These are phyloP conservation scores for Penicillium griseofulvum DNA, from an alignment of 2,329 filamentous ascomycete species.

Conservation along the genomic window DNA sequence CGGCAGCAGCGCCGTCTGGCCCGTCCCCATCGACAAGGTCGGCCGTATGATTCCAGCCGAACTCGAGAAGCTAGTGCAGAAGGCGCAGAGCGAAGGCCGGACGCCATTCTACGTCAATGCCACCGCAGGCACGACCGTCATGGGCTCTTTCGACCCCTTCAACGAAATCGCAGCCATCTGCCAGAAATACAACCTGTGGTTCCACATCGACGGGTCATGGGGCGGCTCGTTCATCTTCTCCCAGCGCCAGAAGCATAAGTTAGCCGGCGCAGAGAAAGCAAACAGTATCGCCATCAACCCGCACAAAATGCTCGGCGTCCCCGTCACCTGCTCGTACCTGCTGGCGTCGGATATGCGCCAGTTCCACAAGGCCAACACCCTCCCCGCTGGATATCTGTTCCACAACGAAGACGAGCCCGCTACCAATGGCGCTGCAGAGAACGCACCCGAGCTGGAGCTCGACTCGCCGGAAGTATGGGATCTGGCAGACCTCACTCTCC, in stretches of 20 bases:
- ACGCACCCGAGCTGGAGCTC: constrained; percentile 24
- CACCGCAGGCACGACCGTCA: constrained; percentile 89
- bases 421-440: constrained; percentile 17
- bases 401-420: constrained; percentile 53
- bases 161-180: constrained; percentile 67
- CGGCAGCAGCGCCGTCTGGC: constrained; percentile 69
- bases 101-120: constrained; percentile 94
- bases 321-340: constrained; percentile 86
- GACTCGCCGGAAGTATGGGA: constrained; percentile 69
- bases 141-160: constrained; percentile 85
- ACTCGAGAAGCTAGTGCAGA: constrained; percentile 61
- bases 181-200: constrained; percentile 71
- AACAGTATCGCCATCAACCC: constrained; percentile 86
- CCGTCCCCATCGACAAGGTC: constrained; percentile 68
- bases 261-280: constrained; percentile 70
- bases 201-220: constrained; percentile 92
- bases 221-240: constrained; percentile 82
- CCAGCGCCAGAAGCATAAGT: constrained; percentile 58
- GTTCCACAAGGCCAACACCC: constrained; percentile 81
- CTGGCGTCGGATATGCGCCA: constrained; percentile 71
- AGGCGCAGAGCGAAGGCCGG: constrained; percentile 64
- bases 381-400: constrained; percentile 83
- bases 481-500: constrained; percentile 85
- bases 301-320: constrained; percentile 95
- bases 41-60: constrained; percentile 70